Evolutionary conservation across 306 rosid species (phyloP), one percentile per base, ranked within the genome.

Genomic region (Cyclanthera cordifolia): DNA sequence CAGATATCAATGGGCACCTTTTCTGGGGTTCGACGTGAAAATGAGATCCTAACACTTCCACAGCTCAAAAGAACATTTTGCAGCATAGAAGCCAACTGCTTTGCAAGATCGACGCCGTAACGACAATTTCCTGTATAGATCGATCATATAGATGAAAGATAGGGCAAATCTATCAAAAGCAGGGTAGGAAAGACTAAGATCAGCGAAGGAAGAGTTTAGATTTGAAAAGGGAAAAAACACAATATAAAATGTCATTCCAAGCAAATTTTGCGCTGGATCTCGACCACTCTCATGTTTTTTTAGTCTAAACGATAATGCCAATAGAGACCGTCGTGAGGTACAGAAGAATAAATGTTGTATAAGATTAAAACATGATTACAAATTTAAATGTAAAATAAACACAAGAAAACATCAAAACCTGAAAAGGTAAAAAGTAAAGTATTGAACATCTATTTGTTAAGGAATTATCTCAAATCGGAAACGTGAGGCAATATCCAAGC

Each of bases 31-130:
- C 96, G 81, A 76, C 96, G 78, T 16, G 97, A 92, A 81, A 87
- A 87, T 51, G 95, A 92, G 72, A 89, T 81, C 80, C 88, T 80
- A 79, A 92, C 77, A 74, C 81, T 81, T 72, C 95, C 97, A 48
- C 97, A 85, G 81, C 97, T 87, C 93, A 95, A 85, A 47, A 93
- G 82, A 72, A 90, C 88, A 78, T 79, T 86, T 74, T 81, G 88
- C 79, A 87, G 84, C 87, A 79, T 90, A 57, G 75, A 51, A 47
- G 78, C 91, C 37, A 93, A 82, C 74, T 83, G 83, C 47, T 78
- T 82, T 16, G 78, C 88, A 78, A 87, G 93, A 85, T 92, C 88
- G 48, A 54, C 74, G 23, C 80, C 89, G 65, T 87, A 89, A 25
- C 76, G 71, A 83, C 97, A 89, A 74, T 85, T 89, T 19, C 89